Base-by-base conservation (phyloP, 2,329 filamentous ascomycete species). In the Ophiostoma triangulosporum region DNA sequence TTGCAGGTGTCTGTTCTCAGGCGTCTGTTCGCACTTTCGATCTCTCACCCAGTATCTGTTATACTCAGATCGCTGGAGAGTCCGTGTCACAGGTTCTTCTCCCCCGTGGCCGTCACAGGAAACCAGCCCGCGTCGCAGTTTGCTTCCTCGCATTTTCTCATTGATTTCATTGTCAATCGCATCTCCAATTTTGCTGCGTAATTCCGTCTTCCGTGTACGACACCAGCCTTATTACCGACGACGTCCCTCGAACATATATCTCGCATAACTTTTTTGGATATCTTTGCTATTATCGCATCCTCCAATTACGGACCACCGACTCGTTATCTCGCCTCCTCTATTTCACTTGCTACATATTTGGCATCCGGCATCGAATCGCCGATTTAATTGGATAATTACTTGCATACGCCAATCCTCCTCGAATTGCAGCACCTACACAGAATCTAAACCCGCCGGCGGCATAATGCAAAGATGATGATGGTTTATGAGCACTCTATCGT, bases 401-500 rank as follows among this genome's bases (percentile, higher is more conserved):
- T 24, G 40, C 12, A 6, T 26, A 45, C 15, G 9, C 36, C n/a
- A 11, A 22, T 22, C 12, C 8, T 17, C 36, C 22, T 12, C 40
- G n/a, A 12, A 15, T 29, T 3, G 15, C 27, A 5, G 9, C 38
- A 43, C 14, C 38, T n/a, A 40, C 38, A 43, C 17, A 31, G 3
- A 29, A 46, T 14, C n/a, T 12, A 17, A 8, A 20, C 12, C 29
- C 29, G 27, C 53, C 43, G 43, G 33, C 50, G 45, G 45, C 45
- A 53, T 15, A 22, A 59, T 56, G 57, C 56, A 33, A 48, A 38
- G 54, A 65, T 59, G 63, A 71, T 67, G 65, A 71, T 72, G 68
- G 63, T 65, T 57, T 69, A 67, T 65, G 64, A 68, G 58, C 65
- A 61, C 59, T 57, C 64, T 50, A 60, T 67, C 53, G 65, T 68